Evolutionary conservation across 768 basidiomycete species (phyloP).

Genomic region (Calocybe cyanea): DNA sequence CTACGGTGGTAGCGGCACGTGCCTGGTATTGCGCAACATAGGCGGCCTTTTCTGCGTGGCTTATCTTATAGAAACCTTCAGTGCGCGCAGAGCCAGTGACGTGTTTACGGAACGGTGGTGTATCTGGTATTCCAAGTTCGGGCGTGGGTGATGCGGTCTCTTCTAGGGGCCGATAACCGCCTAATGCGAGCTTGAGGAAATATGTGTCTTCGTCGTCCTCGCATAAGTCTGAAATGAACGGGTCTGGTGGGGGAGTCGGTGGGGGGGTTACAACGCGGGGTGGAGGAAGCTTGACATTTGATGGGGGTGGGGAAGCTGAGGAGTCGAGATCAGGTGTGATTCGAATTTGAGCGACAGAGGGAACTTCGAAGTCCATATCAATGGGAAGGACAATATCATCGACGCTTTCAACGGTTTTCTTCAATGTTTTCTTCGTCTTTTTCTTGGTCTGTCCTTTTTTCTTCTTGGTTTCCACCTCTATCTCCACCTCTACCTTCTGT

Average conservation of each 20-base stretch:
- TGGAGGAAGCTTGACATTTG: constrained; percentile 27
- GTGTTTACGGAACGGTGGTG: constrained; percentile 68
- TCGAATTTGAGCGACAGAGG: constrained; percentile 47
- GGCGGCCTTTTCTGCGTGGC: constrained; percentile 83
- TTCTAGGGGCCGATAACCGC: constrained; percentile 29
- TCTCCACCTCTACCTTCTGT: constrained; percentile 25
- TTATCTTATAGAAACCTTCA: constrained; percentile 94
- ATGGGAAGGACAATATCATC: constrained; percentile 52
- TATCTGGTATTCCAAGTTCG: constrained; percentile 28
- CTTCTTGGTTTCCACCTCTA: constrained; percentile 23
- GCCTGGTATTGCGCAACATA: constrained; percentile 89
- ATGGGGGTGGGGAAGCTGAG: constrained; percentile 43
- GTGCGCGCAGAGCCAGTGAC: constrained; percentile 85
- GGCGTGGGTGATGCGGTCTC: constrained; percentile 20
- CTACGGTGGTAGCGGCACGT: constrained; percentile 42
- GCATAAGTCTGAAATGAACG: constrained; percentile 54
- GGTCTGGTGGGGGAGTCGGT: constrained; percentile 51
- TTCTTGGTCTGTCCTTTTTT: constrained; percentile 39
- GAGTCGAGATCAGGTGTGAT: constrained; percentile 40
- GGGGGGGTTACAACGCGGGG: constrained; percentile 31
- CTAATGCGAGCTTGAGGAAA: constrained; percentile 62
- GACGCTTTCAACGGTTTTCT: constrained; percentile 28
- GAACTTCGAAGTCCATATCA: constrained; percentile 44
- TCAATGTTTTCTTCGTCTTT: constrained; percentile 36
- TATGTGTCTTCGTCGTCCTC: constrained; percentile 90